Evolutionary conservation across 129 eudicot genomes (phyloP), one percentile per base, ranked within the genome.

Genomic region (Flaveria sonorensis): DNA sequence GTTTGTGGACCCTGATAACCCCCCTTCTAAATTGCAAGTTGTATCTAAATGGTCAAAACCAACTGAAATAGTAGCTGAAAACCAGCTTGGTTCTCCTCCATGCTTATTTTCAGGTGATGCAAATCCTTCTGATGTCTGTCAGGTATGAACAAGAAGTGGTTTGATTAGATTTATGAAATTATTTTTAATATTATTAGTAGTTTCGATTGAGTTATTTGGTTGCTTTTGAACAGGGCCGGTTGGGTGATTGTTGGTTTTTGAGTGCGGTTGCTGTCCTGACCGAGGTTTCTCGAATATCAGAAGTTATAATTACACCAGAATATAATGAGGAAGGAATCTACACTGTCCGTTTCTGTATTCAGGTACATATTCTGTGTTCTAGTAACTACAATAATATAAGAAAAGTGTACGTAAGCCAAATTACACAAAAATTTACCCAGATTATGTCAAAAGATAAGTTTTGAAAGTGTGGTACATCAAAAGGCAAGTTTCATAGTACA

Each of bases 241-340:
- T 94, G 81, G 99, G 99, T 71, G 99, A 94, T 82, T 94, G 99
- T 70, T 94, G 99, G 99, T 94, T 94, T 85, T 81, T 94, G 88
- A 94, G 99, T 70, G 99, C 99, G 48, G 99, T 94, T 72, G 99
- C 99, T 76, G 99, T 94, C 60, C 83, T 94, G 18, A 87, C 99
- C 3, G 99, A 94, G 81, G 99, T 94, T 68, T 89, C 97, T 8
- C 88, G 87, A 9, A 86, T 94, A 83, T 91, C 96, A 12, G 92
- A 94, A 85, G 97, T 94, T 67, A 91, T 94, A 45, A 94, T 94
- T 43, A 94, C 99, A 55, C 99, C 96, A 10, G 94, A 91, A 43
- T 94, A 87, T 76, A 94, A 94, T 43, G 97, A 91, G 77, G 99
- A 94, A 86, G 99, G 99, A 70, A 91, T 94, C 42, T 94, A 94